Base-by-base conservation (phyloP, 805 yeast species). In the Ogataea kodamae region DNA sequence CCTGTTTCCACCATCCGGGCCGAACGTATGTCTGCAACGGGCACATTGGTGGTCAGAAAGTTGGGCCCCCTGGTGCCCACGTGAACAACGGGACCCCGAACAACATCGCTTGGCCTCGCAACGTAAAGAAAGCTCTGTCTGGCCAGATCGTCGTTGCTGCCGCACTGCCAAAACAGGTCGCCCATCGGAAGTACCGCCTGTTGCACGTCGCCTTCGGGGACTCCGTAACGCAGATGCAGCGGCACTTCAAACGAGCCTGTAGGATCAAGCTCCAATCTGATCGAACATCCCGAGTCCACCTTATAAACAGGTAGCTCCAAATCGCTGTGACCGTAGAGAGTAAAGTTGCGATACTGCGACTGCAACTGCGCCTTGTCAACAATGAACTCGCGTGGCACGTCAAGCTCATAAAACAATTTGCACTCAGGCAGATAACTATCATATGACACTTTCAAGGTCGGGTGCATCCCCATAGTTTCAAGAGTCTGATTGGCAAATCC, bases 261-360 rank as follows among this genome's bases (percentile, higher is more conserved):
- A 3, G 38, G 43, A 12, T 50, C 45, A 25, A 59, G 13, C 6
- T 28, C 33, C 5, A 57, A 17, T 12, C 42, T 36, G 14, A 48
- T 6, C 2, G 49, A 39, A 4, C 49, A 40, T 1, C 65, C 64
- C 30, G 51, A 49, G 6, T 39, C 28, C 3, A 54, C 38, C 24
- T 43, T 43, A 33, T 59, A 59, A 6, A 36, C 40, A 3, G 65
- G 65, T 19, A 54, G 30, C 31, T 60, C 65, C 25, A 60, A 37
- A 44, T 60, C 56, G 35, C 51, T 43, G 2, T 42, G 46, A 15
- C 52, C 43, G 23, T 44, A 47, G 4, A 46, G 26, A 3, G 41
- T 34, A 3, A 50, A 18, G 3, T 40, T 18, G 9, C 30, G 15
- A 18, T 45, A 35, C 12, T 33, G 22, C 3, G 28, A 22, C 22